Percentiles rank a stretch among this genome's conserved stretches.
phyloP scores from a whole-genome alignment of 2,329 filamentous ascomycete genomes.

The Rugonectria rugulosa region DNA sequence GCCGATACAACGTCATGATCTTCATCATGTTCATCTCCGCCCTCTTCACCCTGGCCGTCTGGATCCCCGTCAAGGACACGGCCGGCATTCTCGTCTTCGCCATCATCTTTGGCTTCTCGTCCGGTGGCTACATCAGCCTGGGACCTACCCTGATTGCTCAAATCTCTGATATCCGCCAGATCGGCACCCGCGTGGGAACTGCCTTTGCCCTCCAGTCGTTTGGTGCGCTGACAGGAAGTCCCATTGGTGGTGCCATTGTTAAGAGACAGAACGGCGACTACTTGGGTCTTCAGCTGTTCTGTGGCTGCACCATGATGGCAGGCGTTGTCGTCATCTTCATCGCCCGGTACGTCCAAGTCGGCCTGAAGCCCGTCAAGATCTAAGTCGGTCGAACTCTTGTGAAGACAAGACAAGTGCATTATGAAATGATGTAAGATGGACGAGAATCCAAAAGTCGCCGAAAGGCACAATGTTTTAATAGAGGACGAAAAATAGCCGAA shows the following conservation, averaged over 20 bases:
- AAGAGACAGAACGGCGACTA: constrained; percentile 59
- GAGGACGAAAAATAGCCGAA: no score
- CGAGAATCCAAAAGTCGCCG: no score
- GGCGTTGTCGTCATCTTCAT: constrained; percentile 39
- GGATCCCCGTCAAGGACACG: constrained; percentile 58
- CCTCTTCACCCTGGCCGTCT: constrained; percentile 55
- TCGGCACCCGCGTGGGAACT: constrained; percentile 72
- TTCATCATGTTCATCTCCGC: constrained; percentile 59
- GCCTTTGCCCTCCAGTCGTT: constrained; percentile 69
- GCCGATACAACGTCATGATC: constrained; percentile 58
- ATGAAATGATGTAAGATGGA: neutral
- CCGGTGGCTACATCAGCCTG: constrained; percentile 71
- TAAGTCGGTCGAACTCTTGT: constrained; percentile 23
- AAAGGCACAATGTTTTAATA: no score
- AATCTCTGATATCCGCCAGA: constrained; percentile 73
- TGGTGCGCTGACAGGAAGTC: constrained; percentile 71
- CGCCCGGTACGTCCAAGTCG: constrained; percentile 46
- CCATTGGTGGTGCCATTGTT: constrained; percentile 71
- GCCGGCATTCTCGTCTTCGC: constrained; percentile 70
- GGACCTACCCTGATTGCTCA: constrained; percentile 72
- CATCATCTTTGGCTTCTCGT: constrained; percentile 73
- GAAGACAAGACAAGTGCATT: neutral
- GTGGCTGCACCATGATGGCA: constrained; percentile 58
- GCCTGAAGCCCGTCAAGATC: constrained; percentile 45
- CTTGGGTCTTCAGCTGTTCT: constrained; percentile 70